Percentiles rank a stretch among this genome's conserved stretches.
Evolutionary conservation across 805 yeast genomes (phyloP).

Genomic region (Ogataea minuta): DNA sequence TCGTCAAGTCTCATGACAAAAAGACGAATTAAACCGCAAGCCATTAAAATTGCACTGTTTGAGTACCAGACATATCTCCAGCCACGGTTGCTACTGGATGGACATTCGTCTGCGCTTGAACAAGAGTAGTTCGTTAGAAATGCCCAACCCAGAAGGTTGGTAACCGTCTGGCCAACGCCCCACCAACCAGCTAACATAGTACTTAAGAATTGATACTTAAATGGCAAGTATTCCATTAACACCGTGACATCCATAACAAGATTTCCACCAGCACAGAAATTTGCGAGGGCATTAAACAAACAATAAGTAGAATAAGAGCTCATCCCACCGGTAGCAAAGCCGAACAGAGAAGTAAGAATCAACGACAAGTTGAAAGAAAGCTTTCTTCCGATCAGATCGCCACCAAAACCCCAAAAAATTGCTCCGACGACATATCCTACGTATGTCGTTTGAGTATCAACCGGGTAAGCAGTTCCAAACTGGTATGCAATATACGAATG

Average conservation of each 20-base stretch:
- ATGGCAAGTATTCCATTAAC: constrained; percentile 49
- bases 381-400: constrained; percentile 53
- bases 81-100: constrained; percentile 48
- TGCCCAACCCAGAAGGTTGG: constrained; percentile 56
- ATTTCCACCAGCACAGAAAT: constrained; percentile 53
- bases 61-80: constrained; percentile 61
- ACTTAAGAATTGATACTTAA: constrained; percentile 46
- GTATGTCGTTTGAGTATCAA: constrained; percentile 41
- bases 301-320: constrained; percentile 44
- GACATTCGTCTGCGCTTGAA: constrained; percentile 48
- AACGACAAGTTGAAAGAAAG: constrained; percentile 47
- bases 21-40: constrained; percentile 47
- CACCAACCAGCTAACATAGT: constrained; percentile 56
- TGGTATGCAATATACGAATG: constrained; percentile 42
- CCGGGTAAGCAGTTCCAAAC: constrained; percentile 39
- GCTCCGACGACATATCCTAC: constrained; percentile 50
- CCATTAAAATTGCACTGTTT: constrained; percentile 52
- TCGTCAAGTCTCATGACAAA: constrained; percentile 47
- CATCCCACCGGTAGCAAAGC: constrained; percentile 49
- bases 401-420: constrained; percentile 51
- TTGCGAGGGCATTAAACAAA: constrained; percentile 41
- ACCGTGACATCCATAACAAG: constrained; percentile 49
- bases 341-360: constrained; percentile 44
- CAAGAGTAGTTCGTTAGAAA: constrained; percentile 42
- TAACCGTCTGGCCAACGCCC: constrained; percentile 61